Base-by-base conservation (phyloP, 2,329 filamentous ascomycete genomes). In the Fusarium sp. region DNA sequence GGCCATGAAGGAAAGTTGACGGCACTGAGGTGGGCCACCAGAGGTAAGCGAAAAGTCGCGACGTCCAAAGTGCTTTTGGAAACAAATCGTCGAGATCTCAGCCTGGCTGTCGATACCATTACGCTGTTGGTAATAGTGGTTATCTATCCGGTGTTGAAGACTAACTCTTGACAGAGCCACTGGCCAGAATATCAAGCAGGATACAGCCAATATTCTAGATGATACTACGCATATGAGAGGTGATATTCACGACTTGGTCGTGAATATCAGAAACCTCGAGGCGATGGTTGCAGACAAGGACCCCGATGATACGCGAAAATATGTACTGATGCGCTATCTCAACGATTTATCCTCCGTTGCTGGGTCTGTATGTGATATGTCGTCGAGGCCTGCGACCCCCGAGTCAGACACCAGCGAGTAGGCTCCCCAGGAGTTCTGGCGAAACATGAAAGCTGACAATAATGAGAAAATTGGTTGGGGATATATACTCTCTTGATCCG, bases 291-390 rank as follows among this genome's bases (percentile, higher is more conserved):
- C 41, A 12, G 24, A 20, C 2, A 53, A 48, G 20, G 22, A 50
- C 10, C 8, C 35, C 1, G 30, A 48, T 6, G 63, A 42, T 3
- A 22, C 60, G 10, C 41, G 44, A 9, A 14, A 41, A 3, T 65
- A 56, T 28, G 36, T 65, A 26, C 8, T 66, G 36, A 64, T 38
- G 12, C 44, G 63, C 8, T 66, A 65, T 26, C 14, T 66, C 20
- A n/a, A 66, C 24, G 63, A 65, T 9, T 20, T 66, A 26, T 65
- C 41, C 9, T 66, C 63, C 4, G 24, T 65, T 5, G 63, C 63
- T 6, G 60, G 36, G 8, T 66, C 60, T 47, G 63, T 65, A 10
- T 66, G 48, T 8, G 59, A 26, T 2, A 28, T 39, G n/a, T 42
- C 50, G 4, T 65, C 59, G 10, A 26, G 59, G 14, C 41, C 48